Evolutionary conservation across 345 rosid genomes (phyloP), one percentile per base, ranked within the genome.

Genomic region (Salix viminalis): DNA sequence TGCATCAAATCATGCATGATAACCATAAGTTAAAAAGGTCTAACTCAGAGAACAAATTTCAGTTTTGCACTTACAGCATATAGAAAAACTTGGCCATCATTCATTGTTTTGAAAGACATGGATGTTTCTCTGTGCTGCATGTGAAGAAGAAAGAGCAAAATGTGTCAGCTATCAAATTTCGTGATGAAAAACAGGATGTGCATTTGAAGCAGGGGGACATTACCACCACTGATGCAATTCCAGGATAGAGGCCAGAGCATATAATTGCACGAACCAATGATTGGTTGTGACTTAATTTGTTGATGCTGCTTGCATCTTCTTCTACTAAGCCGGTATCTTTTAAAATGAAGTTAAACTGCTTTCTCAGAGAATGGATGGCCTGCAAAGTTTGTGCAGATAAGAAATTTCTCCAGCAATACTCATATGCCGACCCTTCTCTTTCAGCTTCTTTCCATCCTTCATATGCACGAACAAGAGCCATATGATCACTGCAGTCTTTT

Each of bases 371-470:
- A 87, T 96, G 93, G 61, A 96, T 93, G 18, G 98, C 98, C 80
- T 96, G 97, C 84, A 96, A 89, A 24, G 99, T 96, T 81, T 96
- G 99, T 37, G 94, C 88, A 78, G 98, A 96, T 68, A 96, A 87
- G 80, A 96, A 96, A 86, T 96, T 96, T 69, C 97, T 92, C 99
- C 99, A 96, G 81, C 97, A 96, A 81, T 90, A 96, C 81, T 96
- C 99, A 78, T 96, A 96, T 18, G 90, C 91, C 2, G 97, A 90
- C 77, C 97, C 98, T 87, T 96, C 97, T 79, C 93, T 88, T 80
- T 93, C 99, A 39, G 98, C 99, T 65, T 87, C 93, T 88, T 96
- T 96, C 98, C 99, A 93, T 62, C 99, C 99, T 86, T 96, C 99
- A 72, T 92, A 96, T 70, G 99, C 99, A 65, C 98, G 99, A 15